Base-by-base conservation (phyloP, 257 asterid species). In the Primulina huaijiensis region DNA sequence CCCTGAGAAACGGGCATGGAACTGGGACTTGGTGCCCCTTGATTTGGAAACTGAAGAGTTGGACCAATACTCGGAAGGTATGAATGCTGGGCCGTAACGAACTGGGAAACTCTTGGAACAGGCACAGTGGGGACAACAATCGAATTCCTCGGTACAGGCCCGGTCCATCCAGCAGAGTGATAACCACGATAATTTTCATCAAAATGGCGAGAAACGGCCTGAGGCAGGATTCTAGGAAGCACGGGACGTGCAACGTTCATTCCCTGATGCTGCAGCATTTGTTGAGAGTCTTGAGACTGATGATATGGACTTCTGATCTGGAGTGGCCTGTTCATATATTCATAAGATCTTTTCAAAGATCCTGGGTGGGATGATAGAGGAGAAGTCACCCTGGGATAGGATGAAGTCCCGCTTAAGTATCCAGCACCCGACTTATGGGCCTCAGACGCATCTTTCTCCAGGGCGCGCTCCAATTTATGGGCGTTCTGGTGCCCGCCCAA, bases 401-500 rank as follows among this genome's bases (percentile, higher is more conserved):
- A 50, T 50, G 57, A 50, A 50, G 57, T 4, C 20, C 57, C 21
- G 16, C 21, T 50, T 5, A 50, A 50, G 57, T 14, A 6, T 50
- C 57, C 57, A 17, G 20, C 57, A 50, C 20, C 2, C 57, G 19
- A 17, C 21, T 50, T 2, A 0, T 14, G 57, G 2, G 21, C 7
- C 57, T 50, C 57, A 0, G 2, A 16, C 21, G 21, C 57, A 60
- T 27, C 35, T 60, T 31, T 60, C 25, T 60, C 64, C 17, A 60
- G 1, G 37, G 64, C 14, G 4, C 64, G 64, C 35, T 60, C n/a
- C 1, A 11, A 31, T 27, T 60, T 60, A 31, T 60, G 64, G 4
- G 35, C 64, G 35, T 60, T 60, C 64, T 60, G 64, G 64, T 60
- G 64, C 5, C 64, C 64, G 19, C 64, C 35, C 31, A 23, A 60